Evolutionary conservation across 1,139 yeast species (phyloP), one percentile per base, ranked within the genome.

Genomic region (Saccharomyces uvarum): DNA sequence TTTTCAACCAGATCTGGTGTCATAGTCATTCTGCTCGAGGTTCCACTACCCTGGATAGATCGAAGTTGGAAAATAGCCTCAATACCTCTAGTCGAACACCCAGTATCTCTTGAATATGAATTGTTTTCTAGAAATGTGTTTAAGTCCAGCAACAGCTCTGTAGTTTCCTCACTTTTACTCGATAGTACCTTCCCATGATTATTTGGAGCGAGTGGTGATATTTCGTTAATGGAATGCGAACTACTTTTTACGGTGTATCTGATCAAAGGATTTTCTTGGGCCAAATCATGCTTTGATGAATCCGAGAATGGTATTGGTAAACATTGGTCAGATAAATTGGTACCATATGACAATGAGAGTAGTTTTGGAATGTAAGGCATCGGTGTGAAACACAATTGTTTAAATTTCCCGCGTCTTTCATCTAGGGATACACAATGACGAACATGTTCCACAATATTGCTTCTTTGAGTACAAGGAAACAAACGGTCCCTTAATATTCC

Each of bases 371-470:
- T 59, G 53, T 75, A 72, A 13, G 77, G 72, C 58, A 67, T 67
- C 1, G 81, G 78, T 19, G 72, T 69, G 57, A 82, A 79, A 48
- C 81, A 70, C 41, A 80, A 79, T 58, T 80, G 86, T 59, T 80
- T 81, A 60, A 79, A 82, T 61, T 81, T 82, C 0, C 82, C 79
- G 56, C 88, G 70, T 60, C 87, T 73, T 64, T 84, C 89, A 67
- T 83, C 87, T 47, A 83, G 66, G 55, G 86, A 80, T 1, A 83
- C 77, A 0, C 87, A 87, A 65, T 83, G 88, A 57, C 89, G 71
- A 7, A 82, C 77, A 61, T 82, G 86, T 21, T 75, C 72, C 3
- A 83, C 84, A 49, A 75, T 73, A 4, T 75, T 70, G 47, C 79
- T 74, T 53, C 77, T 71, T 1, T 81, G 75, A 0, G 84, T 75